Evolutionary conservation across 768 basidiomycete species (phyloP), one percentile per base, ranked within the genome.

Genomic region (Neoboletus magnificus): DNA sequence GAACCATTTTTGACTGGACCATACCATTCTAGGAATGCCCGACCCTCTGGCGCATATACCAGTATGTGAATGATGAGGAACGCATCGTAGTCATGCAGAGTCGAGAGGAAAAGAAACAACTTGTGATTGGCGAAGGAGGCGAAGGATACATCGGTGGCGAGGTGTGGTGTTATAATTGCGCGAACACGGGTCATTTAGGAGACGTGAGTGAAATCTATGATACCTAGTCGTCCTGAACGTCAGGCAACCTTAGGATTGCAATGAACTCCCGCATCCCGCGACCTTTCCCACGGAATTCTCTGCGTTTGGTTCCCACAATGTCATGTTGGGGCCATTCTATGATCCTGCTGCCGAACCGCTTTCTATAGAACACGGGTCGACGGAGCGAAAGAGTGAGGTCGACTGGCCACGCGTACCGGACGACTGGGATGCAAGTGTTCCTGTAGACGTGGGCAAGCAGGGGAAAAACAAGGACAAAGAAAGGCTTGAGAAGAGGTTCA

Each of bases 101-200:
- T 20, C 82, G 89, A 30, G 76, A 79, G 56, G 66, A 74, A 27
- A 87, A 79, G 65, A 78, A 75, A 41, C 66, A 73, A 4, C 65
- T 84, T 7, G 64, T 66, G 13, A 70, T 89, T 8, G 88, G 89
- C 12, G 65, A 85, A 52, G 89, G 91, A 15, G 87, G 89, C 11
- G 91, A 91, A 67, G 88, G 85, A 7, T 91, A 87, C 68, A 84
- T 92, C 51, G 86, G 81, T 5, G 69, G 71, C 33, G 88, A 89
- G 64, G 76, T 82, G 61, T 92, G 87, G 87, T 93, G 91, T 67
- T 89, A 91, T 66, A 89, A 88, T 61, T 93, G 91, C 60, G 91
- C 87, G 40, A 73, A 73, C 29, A 69, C 70, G 48, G 90, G 88
- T 4, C 91, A 93, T 69, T 80, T 87, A 67, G 91, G 91, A 44